Conservation (phyloP, 2,329 filamentous ascomycete genomes). For the Hypoxylon sp. region DNA sequence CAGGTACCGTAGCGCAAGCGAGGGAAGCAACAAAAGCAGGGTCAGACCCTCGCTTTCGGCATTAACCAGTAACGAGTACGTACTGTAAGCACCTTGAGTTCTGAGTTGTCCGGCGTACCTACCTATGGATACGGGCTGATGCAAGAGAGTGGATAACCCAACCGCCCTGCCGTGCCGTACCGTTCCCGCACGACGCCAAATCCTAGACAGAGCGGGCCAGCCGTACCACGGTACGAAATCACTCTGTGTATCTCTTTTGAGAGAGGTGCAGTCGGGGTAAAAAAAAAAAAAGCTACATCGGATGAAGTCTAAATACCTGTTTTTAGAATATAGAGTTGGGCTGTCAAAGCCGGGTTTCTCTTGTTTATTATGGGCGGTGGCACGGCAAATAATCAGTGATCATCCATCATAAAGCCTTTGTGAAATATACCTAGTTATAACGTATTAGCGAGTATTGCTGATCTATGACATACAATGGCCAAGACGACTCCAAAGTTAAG, state of each 20-base stretch:
- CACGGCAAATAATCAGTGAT: not conserved
- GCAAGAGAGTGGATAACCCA: constrained; percentile 11
- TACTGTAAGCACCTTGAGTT: not conserved
- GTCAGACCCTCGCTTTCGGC: not conserved
- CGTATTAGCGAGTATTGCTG: not conserved
- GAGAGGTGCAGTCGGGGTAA: not conserved
- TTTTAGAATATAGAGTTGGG: not conserved
- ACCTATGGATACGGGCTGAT: not conserved
- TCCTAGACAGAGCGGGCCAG: not conserved
- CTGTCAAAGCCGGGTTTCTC: not conserved
- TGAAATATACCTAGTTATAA: not conserved
- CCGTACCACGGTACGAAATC: constrained; percentile 8
- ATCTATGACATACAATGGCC: not conserved
- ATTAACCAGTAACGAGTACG: not conserved
- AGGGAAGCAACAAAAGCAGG: not conserved
- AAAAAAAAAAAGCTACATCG: not conserved
- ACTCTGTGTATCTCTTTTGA: not conserved
- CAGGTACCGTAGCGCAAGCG: not conserved
- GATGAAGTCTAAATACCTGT: not conserved
- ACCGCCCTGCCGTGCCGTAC: constrained; percentile 11
- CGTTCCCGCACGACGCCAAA: constrained; percentile 11
- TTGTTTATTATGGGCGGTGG: not conserved
- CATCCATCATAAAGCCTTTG: not conserved
- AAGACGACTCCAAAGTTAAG: not conserved
- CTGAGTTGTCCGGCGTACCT: no score